Base-by-base conservation (phyloP, 225 moss, liverwort and hornwort species). In the Physcomitrellopsis africana region DNA sequence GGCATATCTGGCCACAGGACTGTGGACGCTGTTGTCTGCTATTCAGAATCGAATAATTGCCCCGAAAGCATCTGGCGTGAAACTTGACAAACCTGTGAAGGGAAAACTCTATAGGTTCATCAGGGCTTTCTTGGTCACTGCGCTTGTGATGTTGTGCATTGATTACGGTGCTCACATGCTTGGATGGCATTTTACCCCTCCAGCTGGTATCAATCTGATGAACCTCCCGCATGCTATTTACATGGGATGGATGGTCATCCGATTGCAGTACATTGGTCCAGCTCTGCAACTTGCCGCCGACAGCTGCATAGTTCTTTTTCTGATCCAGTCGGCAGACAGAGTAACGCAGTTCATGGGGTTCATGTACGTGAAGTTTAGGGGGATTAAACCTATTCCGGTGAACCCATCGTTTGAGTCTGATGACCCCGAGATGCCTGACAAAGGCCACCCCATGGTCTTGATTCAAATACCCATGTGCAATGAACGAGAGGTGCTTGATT, bases 391-490 rank as follows among this genome's bases (percentile, higher is more conserved):
- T 11, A 67, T 94, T 27, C 92, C 96, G 18, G 81, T 79, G 55
- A 87, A 86, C 22, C 78, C 88, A 5, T 86, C 89, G 37, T 75
- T 96, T 11, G 86, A 89, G 60, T 91, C 94, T 32, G 92, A 94
- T 43, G 96, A 96, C 55, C 59, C 82, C 5, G 96, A 96, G 67
- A 87, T 82, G 49, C 94, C 96, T 2, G 87, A 94, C 65, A 81
- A 84, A 14, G 91, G 88, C 11, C 92, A 91, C 37, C 96, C 96
- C 9, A 94, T 92, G 94, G 91, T 92, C 23, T 86, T 96, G 14
- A 73, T 96, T 44, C 96, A 96, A 80, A 96, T 96, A 51, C 96
- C 96, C 17, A 96, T 96, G 96, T 96, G 96, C 79, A 96, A 96
- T 67, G 96, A 96, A 72, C 85, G 94, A 44, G 96, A 96, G 96